Base-by-base conservation (phyloP, 192 early-diverging fungal genomes). In the Umbelopsis vinacea region DNA sequence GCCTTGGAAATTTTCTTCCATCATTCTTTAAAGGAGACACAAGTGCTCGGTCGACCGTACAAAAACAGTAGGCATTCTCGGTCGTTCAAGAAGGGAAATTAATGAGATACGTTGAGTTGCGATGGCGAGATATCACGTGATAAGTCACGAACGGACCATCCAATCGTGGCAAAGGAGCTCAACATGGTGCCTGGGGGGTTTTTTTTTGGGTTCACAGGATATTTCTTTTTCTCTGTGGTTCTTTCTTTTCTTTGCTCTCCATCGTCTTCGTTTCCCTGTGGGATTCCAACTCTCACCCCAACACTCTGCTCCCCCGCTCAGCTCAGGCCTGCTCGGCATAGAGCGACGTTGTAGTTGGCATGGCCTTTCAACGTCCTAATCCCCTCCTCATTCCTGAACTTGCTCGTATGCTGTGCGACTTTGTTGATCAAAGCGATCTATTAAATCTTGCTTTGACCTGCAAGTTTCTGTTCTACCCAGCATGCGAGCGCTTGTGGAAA, bases 331-430 rank as follows among this genome's bases (percentile, higher is more conserved):
- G 43, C 71, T 50, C 48, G 67, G 45, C 46, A 45, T 21, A 68
- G 46, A 68, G 67, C 40, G 45, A 68, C 46, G 40, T 68, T 45
- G 48, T 50, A 50, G 48, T 50, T 50, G 45, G 3, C 40, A 57
- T 57, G 70, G 46, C 52, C 43, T 57, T 55, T 47, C 46, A 46
- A 40, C 38, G 53, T 46, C 54, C 50, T 26, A 55, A 35, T 46
- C 76, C 76, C 15, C 43, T 77, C 12, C 52, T 74, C 12, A 78
- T 78, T 54, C 48, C 52, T 45, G 76, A 78, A 66, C 70, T 78
- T 46, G 68, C 76, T n/a, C 48, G 47, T 29, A 55, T 78, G 23
- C 24, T 78, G 14, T 78, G 76, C 45, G 46, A 57, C 19, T 66
- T 67, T 67, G 71, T 73, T 37, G 72, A 78, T 54, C 48, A 45